A percentile compares a stretch with the other conserved stretches of the same genome.
Evolutionary conservation across 441 rosid species (phyloP).

Genomic region (Metrosideros polymorpha): DNA sequence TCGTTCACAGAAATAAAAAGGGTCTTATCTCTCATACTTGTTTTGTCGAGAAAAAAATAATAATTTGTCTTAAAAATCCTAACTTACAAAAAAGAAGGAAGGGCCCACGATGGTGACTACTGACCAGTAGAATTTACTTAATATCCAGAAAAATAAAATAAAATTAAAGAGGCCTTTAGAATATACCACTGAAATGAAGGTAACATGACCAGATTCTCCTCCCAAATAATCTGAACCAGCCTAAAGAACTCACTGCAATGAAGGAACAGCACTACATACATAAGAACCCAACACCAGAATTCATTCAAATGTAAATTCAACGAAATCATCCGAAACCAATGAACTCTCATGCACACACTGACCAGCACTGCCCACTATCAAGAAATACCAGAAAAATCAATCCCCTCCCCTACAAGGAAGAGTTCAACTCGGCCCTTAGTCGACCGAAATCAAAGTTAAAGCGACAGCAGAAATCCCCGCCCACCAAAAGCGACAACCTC

Average conservation of each 20-base stretch:
- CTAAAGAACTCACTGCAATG: neutral
- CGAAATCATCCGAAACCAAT: neutral
- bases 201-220: too few relatives aligned
- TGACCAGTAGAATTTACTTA: too few relatives aligned
- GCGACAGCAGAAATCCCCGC: constrained; percentile 18
- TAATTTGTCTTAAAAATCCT: neutral
- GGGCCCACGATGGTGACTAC: too few relatives aligned
- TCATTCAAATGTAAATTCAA: neutral
- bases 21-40: neutral
- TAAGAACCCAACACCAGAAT: neutral
- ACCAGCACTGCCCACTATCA: neutral
- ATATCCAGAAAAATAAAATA: too few relatives aligned
- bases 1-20: too few relatives aligned
- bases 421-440: neutral
- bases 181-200: neutral
- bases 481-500: neutral
- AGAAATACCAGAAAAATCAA: neutral
- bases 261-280: neutral
- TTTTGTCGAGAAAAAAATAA: neutral
- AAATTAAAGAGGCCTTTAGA: neutral
- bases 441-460: constrained; percentile 14
- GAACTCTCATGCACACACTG: neutral
- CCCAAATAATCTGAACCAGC: neutral
- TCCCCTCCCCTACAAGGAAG: neutral
- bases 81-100: too few relatives aligned